These are phyloP conservation scores for Ascochyta rabiei DNA, from an alignment of 2,329 filamentous ascomycete species.

Conservation along the genomic window DNA sequence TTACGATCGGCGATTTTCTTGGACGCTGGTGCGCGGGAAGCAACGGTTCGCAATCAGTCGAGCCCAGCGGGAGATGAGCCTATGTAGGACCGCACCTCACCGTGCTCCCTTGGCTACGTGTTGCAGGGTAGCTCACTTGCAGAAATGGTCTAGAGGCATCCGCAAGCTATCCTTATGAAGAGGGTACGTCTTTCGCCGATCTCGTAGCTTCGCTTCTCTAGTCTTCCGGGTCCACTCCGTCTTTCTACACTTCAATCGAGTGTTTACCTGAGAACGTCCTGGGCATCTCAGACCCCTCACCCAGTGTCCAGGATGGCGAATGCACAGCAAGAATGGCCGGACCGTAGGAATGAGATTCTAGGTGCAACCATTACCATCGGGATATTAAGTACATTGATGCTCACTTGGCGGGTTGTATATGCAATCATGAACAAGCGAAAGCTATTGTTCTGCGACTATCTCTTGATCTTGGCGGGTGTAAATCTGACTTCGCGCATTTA, in stretches of 20 bases:
- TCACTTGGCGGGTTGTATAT: slow-evolving; percentile 32
- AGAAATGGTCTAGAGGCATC: not conserved
- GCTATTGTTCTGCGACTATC: slow-evolving; percentile 30
- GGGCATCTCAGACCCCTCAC: slow-evolving; percentile 1
- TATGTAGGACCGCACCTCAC: not conserved
- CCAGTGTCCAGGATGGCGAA: slow-evolving; percentile 18
- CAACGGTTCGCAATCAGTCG: slow-evolving; percentile 1
- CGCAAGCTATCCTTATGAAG: not conserved
- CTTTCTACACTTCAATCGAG: slow-evolving; percentile 5
- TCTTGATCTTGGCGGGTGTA: slow-evolving; percentile 30
- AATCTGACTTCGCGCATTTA: not conserved
- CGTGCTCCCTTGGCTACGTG: slow-evolving; percentile 6
- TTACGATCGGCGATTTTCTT: not conserved
- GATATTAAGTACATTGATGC: slow-evolving; percentile 21
- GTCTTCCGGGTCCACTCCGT: not conserved
- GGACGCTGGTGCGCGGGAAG: not conserved
- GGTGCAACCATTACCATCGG: slow-evolving; percentile 20
- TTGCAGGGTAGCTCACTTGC: slow-evolving; percentile 1
- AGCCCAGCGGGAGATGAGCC: not conserved
- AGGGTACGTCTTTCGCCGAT: slow-evolving; percentile 5
- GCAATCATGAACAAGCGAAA: slow-evolving; percentile 26
- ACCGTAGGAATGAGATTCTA: slow-evolving; percentile 26
- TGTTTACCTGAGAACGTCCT: slow-evolving; percentile 7
- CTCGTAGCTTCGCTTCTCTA: slow-evolving; percentile 3
- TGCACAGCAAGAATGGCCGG: slow-evolving; percentile 20